A percentile compares a stretch with the other conserved stretches of the same genome.
phyloP scores from a whole-genome alignment of 73 alveolate genomes.

The Tetrahymena borealis region DNA sequence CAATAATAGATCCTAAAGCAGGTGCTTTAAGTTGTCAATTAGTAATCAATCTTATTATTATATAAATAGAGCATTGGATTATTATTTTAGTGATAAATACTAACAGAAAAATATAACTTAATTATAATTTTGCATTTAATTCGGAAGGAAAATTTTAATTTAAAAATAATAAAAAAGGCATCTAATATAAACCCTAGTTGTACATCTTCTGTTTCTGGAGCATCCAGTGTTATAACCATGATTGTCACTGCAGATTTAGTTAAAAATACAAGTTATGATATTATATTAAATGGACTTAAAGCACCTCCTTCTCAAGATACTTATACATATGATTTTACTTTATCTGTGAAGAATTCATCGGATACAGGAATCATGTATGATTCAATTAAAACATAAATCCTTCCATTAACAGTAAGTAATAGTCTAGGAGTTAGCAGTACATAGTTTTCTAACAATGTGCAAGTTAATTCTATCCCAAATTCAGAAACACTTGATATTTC shows the following conservation, averaged over 20 bases:
- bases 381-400: not conserved
- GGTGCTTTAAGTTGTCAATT: not conserved
- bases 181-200: not conserved
- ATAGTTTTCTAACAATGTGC: not conserved
- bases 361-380: not conserved
- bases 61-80: not conserved
- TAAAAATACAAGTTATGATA: not conserved
- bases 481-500: not conserved
- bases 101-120: no score
- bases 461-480: not conserved
- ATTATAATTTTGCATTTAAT: not conserved
- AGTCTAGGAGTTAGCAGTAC: not conserved
- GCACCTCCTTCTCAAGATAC: not conserved
- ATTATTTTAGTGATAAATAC: not conserved
- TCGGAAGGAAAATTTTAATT: not conserved
- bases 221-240: not conserved
- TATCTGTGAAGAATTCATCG: not conserved
- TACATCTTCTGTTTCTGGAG: not conserved
- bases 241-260: not conserved
- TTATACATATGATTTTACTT: not conserved
- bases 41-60: not conserved
- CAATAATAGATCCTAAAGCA: not conserved
- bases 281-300: not conserved
- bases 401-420: not conserved
- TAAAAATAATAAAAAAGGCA: not conserved